Base-by-base conservation (phyloP, 192 early-diverging fungal species). In the Dimargaris cristalligena region DNA sequence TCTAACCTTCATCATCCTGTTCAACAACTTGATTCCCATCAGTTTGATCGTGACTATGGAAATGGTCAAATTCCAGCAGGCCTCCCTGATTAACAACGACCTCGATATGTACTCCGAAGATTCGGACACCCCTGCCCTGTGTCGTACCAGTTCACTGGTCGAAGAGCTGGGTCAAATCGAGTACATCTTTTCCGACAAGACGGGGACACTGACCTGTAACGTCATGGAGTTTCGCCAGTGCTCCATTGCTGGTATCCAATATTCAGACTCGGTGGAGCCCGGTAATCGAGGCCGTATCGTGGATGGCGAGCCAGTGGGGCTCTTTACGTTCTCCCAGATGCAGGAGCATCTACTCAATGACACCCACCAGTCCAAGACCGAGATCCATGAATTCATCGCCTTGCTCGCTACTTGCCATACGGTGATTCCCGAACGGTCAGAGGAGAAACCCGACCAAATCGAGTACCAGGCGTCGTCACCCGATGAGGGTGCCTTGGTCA, bases 31-130 rank as follows among this genome's bases (percentile, higher is more conserved):
- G 71, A 99, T 99, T 70, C 95, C 95, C 16, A 88, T 99, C 65
- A 87, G 87, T 77, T 85, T 97, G 72, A 93, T 99, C 65, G 90
- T 99, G 25, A 95, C 91, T 20, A 93, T 99, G 92, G 96, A 99
- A 67, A 80, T 95, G 52, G 92, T 95, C 41, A 99, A 99, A 74
- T 96, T 84, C 68, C 80, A 82, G 68, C 82, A 91, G 65, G 86
- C 88, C 0, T 71, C 78, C 59, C 74, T 95, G 28, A 95, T 99
- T 68, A 88, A 92, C 72, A 74, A 78, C 11, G 93, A 99, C 63
- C 64, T 92, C 67, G 95, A 99, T 67, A 89, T 99, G 79, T 99
- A 95, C 71, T 85, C 95, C 62, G 95, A 92, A 66, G 71, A 76
- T 38, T 86, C 88, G 2, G 88, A 97, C 67, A 94, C 93, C 20